Percentiles rank a stretch among this genome's conserved stretches.
These are phyloP conservation scores for Solanum appendiculatum DNA, from an alignment of 257 asterid species.

Conservation along the genomic window DNA sequence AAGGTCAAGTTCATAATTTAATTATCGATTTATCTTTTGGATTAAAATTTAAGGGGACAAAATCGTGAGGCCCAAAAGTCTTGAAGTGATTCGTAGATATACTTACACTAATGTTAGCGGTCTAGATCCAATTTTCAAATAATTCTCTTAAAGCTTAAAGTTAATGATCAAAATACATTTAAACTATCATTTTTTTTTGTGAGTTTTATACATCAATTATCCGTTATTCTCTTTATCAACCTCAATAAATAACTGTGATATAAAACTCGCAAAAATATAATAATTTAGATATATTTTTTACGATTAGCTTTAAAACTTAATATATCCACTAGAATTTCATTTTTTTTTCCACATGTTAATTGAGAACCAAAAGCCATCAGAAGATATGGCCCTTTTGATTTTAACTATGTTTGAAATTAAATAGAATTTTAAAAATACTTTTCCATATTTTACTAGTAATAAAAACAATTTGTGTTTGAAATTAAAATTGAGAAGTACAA, in stretches of 20 bases:
- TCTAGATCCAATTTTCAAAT: too few species aligned
- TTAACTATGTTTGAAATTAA: not conserved
- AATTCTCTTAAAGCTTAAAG: too few species aligned
- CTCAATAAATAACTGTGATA: too few species aligned
- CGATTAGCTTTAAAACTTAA: too few species aligned
- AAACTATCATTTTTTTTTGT: too few species aligned
- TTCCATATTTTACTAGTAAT: not conserved
- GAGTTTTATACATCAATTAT: too few species aligned
- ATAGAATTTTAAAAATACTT: not conserved
- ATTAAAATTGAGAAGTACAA: not conserved
- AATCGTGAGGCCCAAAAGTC: not conserved
- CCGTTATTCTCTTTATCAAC: fast-evolving
- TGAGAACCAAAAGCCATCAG: not conserved
- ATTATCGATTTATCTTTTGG: not conserved
- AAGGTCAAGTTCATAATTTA: not conserved
- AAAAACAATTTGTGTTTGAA: not conserved
- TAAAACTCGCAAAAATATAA: not conserved
- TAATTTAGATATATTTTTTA: too few species aligned
- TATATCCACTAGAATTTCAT: too few species aligned
- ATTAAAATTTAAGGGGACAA: not conserved
- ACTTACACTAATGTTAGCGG: too few species aligned
- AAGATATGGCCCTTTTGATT: not conserved
- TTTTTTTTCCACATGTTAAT: too few species aligned
- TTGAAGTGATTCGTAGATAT: too few species aligned
- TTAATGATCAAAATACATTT: too few species aligned